Evolutionary conservation across 371 early-diverging fungal species (phyloP).

Genomic region (Coemansia sp.): DNA sequence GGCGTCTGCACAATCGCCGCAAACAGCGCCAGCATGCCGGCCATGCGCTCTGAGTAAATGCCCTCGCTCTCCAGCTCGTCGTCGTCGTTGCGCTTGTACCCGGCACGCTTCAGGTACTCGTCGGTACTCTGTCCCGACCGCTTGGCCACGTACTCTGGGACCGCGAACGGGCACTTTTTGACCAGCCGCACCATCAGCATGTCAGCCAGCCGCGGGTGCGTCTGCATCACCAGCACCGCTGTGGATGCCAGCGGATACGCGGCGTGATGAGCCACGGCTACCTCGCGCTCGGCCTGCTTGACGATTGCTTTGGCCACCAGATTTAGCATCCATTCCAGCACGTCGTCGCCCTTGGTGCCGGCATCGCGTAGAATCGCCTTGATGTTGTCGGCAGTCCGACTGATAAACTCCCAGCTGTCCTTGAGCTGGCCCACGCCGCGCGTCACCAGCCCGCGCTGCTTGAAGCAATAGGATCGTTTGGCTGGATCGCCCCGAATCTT

Average conservation of each 20-base stretch:
- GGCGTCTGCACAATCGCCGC: conserved; percentile 73
- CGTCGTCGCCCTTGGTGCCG: conserved; percentile 37
- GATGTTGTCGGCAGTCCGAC: conserved; percentile 53
- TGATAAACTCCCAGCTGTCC: conserved; percentile 55
- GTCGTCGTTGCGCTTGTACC: conserved; percentile 58
- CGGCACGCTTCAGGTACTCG: conserved; percentile 50
- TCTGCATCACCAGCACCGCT: conserved; percentile 59
- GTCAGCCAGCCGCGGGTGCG: conserved; percentile 62
- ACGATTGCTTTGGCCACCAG: conserved; percentile 66
- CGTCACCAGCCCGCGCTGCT: conserved; percentile 48
- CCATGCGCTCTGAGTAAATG: conserved; percentile 69
- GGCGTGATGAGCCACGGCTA: conserved; percentile 59
- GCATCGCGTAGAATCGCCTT: conserved; percentile 45
- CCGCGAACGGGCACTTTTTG: conserved; percentile 76
- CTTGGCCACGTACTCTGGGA: conserved; percentile 61
- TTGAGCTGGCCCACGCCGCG: conserved; percentile 58
- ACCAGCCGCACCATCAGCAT: conserved; percentile 73
- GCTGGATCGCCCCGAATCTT: conserved; percentile 9
- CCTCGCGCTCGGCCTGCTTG: conserved; percentile 77
- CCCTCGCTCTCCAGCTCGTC: conserved; percentile 60
- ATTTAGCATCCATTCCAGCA: conserved; percentile 64
- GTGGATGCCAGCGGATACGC: conserved; percentile 77
- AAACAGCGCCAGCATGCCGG: conserved; percentile 71
- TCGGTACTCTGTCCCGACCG: conserved; percentile 49
- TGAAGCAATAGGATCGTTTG: conserved; percentile 23